Conservation (phyloP, 352 stramenopile genomes). For the Phytophthora rubi region DNA sequence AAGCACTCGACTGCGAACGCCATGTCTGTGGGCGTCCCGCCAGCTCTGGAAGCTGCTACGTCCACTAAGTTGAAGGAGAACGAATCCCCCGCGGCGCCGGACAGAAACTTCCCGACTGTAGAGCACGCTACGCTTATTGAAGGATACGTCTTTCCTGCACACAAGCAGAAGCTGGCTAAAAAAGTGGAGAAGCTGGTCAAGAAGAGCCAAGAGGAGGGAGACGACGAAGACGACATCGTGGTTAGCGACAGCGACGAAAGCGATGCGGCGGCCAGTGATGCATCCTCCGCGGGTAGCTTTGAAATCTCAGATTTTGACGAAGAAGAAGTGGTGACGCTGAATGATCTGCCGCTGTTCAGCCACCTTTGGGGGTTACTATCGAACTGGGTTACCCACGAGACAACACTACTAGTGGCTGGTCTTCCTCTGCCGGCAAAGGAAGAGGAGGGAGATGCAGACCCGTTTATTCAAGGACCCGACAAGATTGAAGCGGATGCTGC, state of each 20-base stretch:
- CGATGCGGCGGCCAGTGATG: slow-evolving; percentile 48
- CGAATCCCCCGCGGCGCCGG: slow-evolving; percentile 34
- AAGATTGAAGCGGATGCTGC: slow-evolving; percentile 50
- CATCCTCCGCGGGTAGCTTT: slow-evolving; percentile 62
- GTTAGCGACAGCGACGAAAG: slow-evolving; percentile 83
- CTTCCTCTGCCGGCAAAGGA: slow-evolving; percentile 35
- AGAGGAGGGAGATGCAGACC: slow-evolving; percentile 16
- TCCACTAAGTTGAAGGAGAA: slow-evolving; percentile 56
- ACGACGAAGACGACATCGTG: slow-evolving; percentile 51
- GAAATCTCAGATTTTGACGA: slow-evolving; percentile 75
- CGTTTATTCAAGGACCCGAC: slow-evolving; percentile 18
- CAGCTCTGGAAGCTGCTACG: slow-evolving; percentile 24
- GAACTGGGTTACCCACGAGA: slow-evolving; percentile 75
- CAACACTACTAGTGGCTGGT: slow-evolving; percentile 59
- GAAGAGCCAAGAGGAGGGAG: slow-evolving; percentile 41
- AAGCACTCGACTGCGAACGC: slow-evolving; percentile 36
- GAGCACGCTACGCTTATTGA: slow-evolving; percentile 80
- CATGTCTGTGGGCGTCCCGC: slow-evolving; percentile 35
- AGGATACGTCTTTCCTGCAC: slow-evolving; percentile 83
- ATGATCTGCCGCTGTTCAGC: slow-evolving; percentile 73
- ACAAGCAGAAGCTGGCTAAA: slow-evolving; percentile 79
- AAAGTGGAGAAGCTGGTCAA: slow-evolving; percentile 68
- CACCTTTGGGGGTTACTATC: slow-evolving; percentile 80
- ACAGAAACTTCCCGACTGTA: slow-evolving; percentile 57
- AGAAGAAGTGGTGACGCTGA: slow-evolving; percentile 70